Evolutionary conservation across 257 asterid genomes (phyloP), one percentile per base, ranked within the genome.

Genomic region (Ligustrum vulgare): DNA sequence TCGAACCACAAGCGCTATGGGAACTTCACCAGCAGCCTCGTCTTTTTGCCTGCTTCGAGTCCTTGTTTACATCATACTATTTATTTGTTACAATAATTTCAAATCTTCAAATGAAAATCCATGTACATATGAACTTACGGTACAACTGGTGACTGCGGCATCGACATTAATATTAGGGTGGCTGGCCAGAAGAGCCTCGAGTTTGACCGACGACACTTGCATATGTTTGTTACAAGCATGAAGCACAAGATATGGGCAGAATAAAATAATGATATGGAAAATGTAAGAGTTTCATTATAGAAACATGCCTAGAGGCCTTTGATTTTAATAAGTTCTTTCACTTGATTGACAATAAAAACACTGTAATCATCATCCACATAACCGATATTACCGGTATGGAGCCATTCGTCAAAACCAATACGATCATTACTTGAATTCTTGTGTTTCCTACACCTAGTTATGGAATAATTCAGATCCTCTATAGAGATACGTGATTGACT

Each of bases 111-210:
- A 69, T 16, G 5, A 3, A 10, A 36, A 33, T 34, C 7, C 13
- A 23, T 37, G 7, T 22, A n/a, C 8, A 20, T 56, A n/a, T 56
- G 41, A 0, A 89, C 93, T 82, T 80, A 93, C 97, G 98, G 96
- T 3, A 93, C 97, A 67, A 93, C 98, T n/a, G n/a, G n/a, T n/a
- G n/a, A n/a, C n/a, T 4, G 98, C 98, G 10, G 97, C 97, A 74
- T 93, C 98, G 13, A 92, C 87, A n/a, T n/a, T n/a, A 58, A 93
- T 88, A 20, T 77, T 68, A 8, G 91, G 80, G 81, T 93, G 96
- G 83, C 85, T 82, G 22, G 91, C 43, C 5, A 93, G 93, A 77
- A 93, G 97, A 16, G 93, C 92, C 88, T 93, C 98, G 39, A 93
- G 86, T 81, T 93, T 97, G 10, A 97, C 98, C 1, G 98, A 97